Conservation (phyloP, 331 rosid species). For the Cucumis variabilis region DNA sequence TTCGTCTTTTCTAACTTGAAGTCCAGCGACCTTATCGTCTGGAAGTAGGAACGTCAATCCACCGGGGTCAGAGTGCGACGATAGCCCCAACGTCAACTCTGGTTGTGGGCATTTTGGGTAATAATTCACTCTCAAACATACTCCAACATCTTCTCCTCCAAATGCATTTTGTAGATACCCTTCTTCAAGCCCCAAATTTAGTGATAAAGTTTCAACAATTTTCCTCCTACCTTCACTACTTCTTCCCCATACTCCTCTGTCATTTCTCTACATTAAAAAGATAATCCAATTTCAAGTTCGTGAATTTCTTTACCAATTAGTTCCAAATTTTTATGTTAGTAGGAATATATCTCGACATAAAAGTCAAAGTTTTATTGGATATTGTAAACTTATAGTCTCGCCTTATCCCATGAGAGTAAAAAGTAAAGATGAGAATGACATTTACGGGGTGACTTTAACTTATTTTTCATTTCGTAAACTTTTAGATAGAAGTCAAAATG, state of each 20-base stretch:
- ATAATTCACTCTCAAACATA: conserved; percentile 58
- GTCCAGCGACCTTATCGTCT: conserved; percentile 51
- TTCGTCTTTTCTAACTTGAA: conserved; percentile 51
- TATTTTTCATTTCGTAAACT: no score
- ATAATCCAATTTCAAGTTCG: no score
- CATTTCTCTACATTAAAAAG: conserved; percentile 40
- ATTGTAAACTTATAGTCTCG: no score
- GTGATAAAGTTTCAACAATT: conserved; percentile 46
- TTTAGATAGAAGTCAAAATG: no score
- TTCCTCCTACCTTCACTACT: conserved; percentile 53
- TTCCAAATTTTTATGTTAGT: neutral
- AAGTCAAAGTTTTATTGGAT: no score
- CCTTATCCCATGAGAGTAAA: no score
- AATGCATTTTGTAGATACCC: conserved; percentile 46
- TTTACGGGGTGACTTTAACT: no score
- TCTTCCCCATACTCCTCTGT: conserved; percentile 62
- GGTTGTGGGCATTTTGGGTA: conserved; percentile 67
- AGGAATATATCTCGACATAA: no score
- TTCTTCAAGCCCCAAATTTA: conserved; percentile 51
- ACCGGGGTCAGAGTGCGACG: conserved; percentile 66
- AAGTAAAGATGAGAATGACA: no score
- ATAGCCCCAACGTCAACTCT: conserved; percentile 55
- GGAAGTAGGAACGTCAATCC: conserved; percentile 57
- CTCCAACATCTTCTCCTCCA: conserved; percentile 62
- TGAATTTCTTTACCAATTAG: no score